Evolutionary conservation across 805 yeast genomes (phyloP).

Genomic region (Candida dajiaensis): DNA sequence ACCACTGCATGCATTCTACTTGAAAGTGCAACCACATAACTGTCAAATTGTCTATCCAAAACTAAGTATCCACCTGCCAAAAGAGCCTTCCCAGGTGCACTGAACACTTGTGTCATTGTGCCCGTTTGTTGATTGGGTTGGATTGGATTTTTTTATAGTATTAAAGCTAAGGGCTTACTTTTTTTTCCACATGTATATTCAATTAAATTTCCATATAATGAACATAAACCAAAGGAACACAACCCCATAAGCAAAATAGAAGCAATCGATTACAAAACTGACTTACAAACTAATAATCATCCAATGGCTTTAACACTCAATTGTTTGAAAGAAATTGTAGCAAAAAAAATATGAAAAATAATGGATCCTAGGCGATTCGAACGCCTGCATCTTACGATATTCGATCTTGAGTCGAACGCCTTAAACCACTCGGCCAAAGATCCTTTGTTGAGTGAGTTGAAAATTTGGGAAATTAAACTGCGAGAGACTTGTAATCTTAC

Average conservation of each 20-base stretch:
- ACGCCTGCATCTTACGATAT: constrained; percentile 1
- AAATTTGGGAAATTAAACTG: background rate
- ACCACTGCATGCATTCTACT: constrained; percentile 83
- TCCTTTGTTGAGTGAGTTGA: background rate
- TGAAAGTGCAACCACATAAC: constrained; percentile 83
- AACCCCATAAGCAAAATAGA: too few relatives aligned
- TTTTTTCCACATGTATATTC: background rate
- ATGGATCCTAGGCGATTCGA: constrained; percentile 1
- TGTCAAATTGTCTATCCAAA: constrained; percentile 64
- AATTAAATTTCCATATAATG: too few relatives aligned
- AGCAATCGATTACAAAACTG: too few relatives aligned
- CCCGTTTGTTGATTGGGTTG: background rate
- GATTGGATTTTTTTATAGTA: background rate
- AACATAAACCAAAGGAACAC: too few relatives aligned
- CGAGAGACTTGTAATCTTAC: background rate
- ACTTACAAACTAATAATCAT: too few relatives aligned
- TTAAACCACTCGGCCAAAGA: constrained; percentile 1
- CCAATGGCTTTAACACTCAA: too few relatives aligned
- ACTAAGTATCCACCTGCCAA: constrained; percentile 95
- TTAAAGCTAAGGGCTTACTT: too few relatives aligned
- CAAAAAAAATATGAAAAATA: background rate
- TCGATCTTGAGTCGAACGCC: constrained; percentile 2
- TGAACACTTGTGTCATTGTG: constrained; percentile 40
- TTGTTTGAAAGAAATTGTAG: too few relatives aligned
- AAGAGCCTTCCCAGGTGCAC: constrained; percentile 95